Conservation (phyloP, 768 basidiomycete genomes). For the Tylopilus sp. region DNA sequence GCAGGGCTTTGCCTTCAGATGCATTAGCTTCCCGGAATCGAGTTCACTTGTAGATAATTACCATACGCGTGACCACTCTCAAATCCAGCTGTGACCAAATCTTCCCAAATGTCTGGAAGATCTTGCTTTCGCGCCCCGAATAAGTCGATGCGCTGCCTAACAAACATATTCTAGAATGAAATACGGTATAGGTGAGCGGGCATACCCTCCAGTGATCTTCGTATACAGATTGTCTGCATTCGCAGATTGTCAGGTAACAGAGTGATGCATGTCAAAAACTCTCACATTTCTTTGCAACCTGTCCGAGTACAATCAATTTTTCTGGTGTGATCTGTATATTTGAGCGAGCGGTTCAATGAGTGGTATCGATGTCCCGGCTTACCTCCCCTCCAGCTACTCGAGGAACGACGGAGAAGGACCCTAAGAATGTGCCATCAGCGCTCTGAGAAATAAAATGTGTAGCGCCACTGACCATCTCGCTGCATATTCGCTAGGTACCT, state of each 20-base stretch:
- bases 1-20: constrained; percentile 41
- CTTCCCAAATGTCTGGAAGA: constrained; percentile 65
- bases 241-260: not conserved
- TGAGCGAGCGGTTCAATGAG: not conserved
- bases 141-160: constrained; percentile 61
- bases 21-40: not conserved
- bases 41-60: constrained; percentile 24
- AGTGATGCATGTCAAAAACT: not conserved
- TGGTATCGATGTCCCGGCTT: not conserved
- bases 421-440: constrained; percentile 17
- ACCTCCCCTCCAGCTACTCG: constrained; percentile 69
- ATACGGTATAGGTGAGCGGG: not conserved
- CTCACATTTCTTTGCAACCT: constrained; percentile 62
- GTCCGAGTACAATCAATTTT: constrained; percentile 59
- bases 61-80: constrained; percentile 79
- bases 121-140: constrained; percentile 71
- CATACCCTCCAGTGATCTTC: constrained; percentile 46
- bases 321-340: constrained; percentile 50
- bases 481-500: constrained; percentile 71
- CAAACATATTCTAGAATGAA: not conserved
- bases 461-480: constrained; percentile 44
- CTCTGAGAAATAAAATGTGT: not conserved
- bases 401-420: constrained; percentile 70
- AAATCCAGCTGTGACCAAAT: constrained; percentile 61
- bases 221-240: constrained; percentile 54